Conservation (phyloP, 108 stramenopile genomes). For the Pseudonitzschia delicatissima region DNA sequence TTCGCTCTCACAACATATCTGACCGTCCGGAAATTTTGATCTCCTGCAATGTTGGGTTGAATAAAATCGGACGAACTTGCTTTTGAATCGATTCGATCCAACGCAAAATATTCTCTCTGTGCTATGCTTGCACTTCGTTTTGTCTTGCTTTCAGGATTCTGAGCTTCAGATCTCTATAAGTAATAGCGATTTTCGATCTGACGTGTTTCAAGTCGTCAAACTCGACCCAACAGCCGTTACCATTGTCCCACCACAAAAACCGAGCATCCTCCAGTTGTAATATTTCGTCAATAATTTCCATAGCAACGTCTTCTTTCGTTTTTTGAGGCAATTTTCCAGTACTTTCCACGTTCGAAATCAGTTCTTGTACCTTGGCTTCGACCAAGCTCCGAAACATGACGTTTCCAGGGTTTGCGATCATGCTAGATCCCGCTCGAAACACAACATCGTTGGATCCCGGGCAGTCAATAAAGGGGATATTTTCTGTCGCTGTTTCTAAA, state of each 20-base stretch:
- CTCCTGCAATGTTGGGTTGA: no score
- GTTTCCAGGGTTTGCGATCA: neutral
- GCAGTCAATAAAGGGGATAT: neutral
- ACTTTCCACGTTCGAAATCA: neutral
- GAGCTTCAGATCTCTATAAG: neutral
- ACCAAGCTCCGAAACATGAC: conserved; percentile 11
- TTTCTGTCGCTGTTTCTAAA: neutral
- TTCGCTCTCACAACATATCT: no score
- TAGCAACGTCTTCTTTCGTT: neutral
- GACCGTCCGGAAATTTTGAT: no score
- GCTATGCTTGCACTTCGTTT: no score
- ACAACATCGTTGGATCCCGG: conserved; percentile 2
- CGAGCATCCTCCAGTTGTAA: neutral
- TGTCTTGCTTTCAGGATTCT: no score
- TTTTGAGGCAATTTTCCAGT: neutral
- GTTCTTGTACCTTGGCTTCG: neutral
- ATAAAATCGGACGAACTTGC: no score
- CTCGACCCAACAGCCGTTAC: neutral
- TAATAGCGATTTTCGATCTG: neutral
- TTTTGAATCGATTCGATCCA: no score
- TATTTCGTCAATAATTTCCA: conserved; percentile 3
- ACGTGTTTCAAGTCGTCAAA: neutral
- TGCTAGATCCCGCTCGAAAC: conserved; percentile 4
- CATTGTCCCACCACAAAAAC: conserved; percentile 9
- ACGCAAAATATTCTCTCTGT: no score